These are phyloP conservation scores for Coemansia sp. DNA, from an alignment of 192 early-diverging fungal genomes.

Conservation along the genomic window DNA sequence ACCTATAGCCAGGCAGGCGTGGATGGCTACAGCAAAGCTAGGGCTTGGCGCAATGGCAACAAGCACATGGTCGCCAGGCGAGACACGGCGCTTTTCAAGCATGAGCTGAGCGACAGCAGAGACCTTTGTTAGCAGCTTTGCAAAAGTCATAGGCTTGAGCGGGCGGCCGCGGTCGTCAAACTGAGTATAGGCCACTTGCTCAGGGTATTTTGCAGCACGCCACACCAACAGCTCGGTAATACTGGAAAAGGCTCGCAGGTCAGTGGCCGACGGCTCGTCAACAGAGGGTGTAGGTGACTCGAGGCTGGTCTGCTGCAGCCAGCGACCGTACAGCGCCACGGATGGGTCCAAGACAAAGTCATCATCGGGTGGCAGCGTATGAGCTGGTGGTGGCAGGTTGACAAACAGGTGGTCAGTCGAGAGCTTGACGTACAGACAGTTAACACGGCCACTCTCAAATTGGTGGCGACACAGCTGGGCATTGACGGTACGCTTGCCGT, in stretches of 20 bases:
- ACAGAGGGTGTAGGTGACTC: conserved; percentile 60
- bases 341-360: conserved; percentile 26
- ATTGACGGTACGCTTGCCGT: conserved; percentile 66
- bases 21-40: conserved; percentile 67
- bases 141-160: conserved; percentile 64
- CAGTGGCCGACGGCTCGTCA: conserved; percentile 69
- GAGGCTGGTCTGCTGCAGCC: conserved; percentile 70
- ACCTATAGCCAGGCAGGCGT: conserved; percentile 81
- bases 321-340: conserved; percentile 47
- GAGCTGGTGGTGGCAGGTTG: conserved; percentile 56
- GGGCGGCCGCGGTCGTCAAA: conserved; percentile 63
- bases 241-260: conserved; percentile 65
- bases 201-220: conserved; percentile 62
- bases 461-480: conserved; percentile 62
- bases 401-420: conserved; percentile 62
- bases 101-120: conserved; percentile 65
- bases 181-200: conserved; percentile 61
- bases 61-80: conserved; percentile 59
- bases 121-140: conserved; percentile 66
- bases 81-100: conserved; percentile 58
- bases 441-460: conserved; percentile 63
- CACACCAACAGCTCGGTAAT: conserved; percentile 74
- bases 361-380: conserved; percentile 44
- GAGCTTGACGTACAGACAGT: conserved; percentile 57
- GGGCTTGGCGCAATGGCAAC: conserved; percentile 66